Percentiles rank a stretch among this genome's conserved stretches.
Conservation (phyloP, 2,329 filamentous ascomycete species). For the Stagonosporopsis tanaceti region DNA sequence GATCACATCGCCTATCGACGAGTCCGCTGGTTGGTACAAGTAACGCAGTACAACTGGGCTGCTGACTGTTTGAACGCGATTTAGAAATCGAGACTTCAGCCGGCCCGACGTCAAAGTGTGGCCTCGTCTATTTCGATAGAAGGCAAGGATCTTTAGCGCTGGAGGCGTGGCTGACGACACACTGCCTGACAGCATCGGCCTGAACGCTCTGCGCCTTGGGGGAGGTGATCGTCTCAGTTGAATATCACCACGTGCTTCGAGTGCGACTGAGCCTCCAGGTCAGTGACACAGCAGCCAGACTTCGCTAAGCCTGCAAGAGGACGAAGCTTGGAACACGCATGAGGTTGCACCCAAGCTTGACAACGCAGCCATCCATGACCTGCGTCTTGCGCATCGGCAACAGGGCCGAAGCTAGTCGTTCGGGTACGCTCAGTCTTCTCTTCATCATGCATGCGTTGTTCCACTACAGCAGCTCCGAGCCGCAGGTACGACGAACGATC, state of each 20-base stretch:
- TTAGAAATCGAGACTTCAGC: too few species aligned
- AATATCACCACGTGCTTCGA: neutral
- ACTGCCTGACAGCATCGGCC: neutral
- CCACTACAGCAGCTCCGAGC: slow-evolving; percentile 1
- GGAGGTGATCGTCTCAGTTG: neutral
- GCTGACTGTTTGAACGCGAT: neutral
- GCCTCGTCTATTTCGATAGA: neutral
- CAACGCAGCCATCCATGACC: neutral
- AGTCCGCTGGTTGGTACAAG: neutral
- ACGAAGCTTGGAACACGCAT: slow-evolving; percentile 11
- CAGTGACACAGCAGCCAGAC: slow-evolving; percentile 8
- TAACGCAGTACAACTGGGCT: neutral
- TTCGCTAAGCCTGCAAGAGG: slow-evolving; percentile 1
- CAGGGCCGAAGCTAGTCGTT: neutral
- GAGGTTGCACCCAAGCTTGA: slow-evolving; percentile 10
- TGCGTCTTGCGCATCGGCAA: slow-evolving; percentile 1
- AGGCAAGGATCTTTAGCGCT: neutral
- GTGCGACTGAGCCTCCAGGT: neutral
- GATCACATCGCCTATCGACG: neutral
- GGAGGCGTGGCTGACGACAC: neutral
- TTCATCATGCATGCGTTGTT: slow-evolving; percentile 5
- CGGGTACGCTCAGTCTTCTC: neutral
- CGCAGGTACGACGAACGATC: slow-evolving; percentile 11
- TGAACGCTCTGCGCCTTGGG: slow-evolving; percentile 3
- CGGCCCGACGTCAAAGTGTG: too few species aligned